Evolutionary conservation across 2,329 filamentous ascomycete species (phyloP).

Genomic region (Ophiosphaerella narmari): DNA sequence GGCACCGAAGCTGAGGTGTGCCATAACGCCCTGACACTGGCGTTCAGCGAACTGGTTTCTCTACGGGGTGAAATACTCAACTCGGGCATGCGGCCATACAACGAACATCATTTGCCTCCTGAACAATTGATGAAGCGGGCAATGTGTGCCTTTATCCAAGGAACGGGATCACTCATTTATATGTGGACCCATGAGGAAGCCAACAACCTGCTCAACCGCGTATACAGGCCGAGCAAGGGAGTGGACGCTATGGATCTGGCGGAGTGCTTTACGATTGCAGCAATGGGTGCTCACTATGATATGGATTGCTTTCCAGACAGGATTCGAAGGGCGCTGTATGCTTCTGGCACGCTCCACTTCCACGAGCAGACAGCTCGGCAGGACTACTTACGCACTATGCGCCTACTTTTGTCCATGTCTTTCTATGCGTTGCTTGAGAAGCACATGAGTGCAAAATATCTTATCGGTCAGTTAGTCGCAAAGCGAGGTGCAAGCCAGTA

Average conservation of each 20-base stretch:
- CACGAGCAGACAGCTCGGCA: conserved; percentile 35
- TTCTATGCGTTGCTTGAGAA: conserved; percentile 46
- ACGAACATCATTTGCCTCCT: conserved; percentile 32
- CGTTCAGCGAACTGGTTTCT: conserved; percentile 41
- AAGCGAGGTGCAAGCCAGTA: background rate
- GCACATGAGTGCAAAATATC: conserved; percentile 45
- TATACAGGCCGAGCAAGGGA: conserved; percentile 34
- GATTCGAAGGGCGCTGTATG: conserved; percentile 37
- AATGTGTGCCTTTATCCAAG: conserved; percentile 41
- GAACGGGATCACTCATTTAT: conserved; percentile 43
- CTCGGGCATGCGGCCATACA: conserved; percentile 28
- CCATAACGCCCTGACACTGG: conserved; percentile 42
- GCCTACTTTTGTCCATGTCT: conserved; percentile 40
- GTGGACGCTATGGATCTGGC: conserved; percentile 41
- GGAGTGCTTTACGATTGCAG: conserved; percentile 43
- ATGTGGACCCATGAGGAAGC: conserved; percentile 41
- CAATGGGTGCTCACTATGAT: conserved; percentile 46
- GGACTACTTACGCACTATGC: conserved; percentile 43
- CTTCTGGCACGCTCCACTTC: conserved; percentile 41
- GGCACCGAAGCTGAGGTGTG: conserved; percentile 35
- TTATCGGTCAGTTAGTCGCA: conserved; percentile 35
- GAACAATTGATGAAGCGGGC: conserved; percentile 35
- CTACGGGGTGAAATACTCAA: conserved; percentile 38
- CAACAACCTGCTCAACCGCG: conserved; percentile 40
- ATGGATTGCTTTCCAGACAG: conserved; percentile 40